These are phyloP conservation scores for Asterochloris sp. DNA, from an alignment of 139 green algal species.

Conservation along the genomic window DNA sequence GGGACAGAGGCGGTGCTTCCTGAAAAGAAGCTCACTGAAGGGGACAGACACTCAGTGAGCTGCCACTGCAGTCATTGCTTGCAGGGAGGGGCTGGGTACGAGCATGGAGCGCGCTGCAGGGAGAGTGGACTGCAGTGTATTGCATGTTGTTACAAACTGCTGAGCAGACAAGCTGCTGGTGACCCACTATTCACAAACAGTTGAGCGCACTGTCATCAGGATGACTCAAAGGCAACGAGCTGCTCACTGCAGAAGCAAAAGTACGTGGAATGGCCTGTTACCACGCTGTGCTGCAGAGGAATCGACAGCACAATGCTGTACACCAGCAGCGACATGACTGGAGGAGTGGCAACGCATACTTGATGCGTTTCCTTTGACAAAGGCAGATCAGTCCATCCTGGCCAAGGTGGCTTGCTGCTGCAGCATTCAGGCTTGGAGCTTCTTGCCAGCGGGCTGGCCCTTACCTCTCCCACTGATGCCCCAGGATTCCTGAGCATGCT, in stretches of 20 bases:
- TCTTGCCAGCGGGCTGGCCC: constrained; percentile 27
- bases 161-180: not conserved
- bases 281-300: no score
- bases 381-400: not conserved
- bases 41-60: not conserved
- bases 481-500: constrained; percentile 36
- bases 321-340: not conserved
- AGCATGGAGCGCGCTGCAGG: not conserved
- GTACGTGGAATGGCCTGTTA: no score
- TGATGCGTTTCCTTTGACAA: not conserved
- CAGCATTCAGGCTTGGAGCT: not conserved
- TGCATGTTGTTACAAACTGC: not conserved
- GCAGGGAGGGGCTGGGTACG: not conserved
- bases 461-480: constrained; percentile 23
- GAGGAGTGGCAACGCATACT: not conserved
- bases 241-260: no score
- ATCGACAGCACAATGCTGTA: not conserved
- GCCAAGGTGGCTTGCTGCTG: not conserved
- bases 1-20: not conserved
- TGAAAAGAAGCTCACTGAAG: not conserved
- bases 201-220: no score
- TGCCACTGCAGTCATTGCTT: not conserved
- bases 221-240: no score
- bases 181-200: no score
- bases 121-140: not conserved